Evolutionary conservation across 371 early-diverging fungal genomes (phyloP).

Genomic region (Lichtheimia ornata): DNA sequence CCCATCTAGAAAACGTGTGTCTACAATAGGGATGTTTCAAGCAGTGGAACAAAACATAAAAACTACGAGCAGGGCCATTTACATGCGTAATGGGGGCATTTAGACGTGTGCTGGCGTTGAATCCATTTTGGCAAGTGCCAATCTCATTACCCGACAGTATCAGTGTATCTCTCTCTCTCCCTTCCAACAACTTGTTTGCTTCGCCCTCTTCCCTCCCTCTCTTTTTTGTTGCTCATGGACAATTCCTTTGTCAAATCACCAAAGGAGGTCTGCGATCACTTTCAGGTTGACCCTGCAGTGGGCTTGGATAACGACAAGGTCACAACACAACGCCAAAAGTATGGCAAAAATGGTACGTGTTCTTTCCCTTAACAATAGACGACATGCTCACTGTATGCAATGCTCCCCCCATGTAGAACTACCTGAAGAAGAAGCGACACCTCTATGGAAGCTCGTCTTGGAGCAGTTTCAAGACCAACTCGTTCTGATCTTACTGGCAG

Average conservation of each 20-base stretch:
- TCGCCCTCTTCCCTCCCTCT: slow-evolving; percentile 6
- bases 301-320: slow-evolving; percentile 70
- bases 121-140: neutral
- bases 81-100: neutral
- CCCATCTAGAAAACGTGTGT: neutral
- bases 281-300: slow-evolving; percentile 57
- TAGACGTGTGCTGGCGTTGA: neutral
- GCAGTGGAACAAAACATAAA: neutral
- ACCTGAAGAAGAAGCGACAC: slow-evolving; percentile 84
- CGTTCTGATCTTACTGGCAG: slow-evolving; percentile 89
- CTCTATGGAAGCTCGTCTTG: slow-evolving; percentile 88
- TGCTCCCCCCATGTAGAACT: slow-evolving; percentile 49
- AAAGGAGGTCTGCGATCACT: slow-evolving; percentile 66
- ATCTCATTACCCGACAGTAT: neutral
- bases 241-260: slow-evolving; percentile 64
- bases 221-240: slow-evolving; percentile 51
- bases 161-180: neutral
- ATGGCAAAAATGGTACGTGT: slow-evolving; percentile 76
- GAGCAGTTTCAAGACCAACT: slow-evolving; percentile 98
- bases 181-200: neutral
- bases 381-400: neutral
- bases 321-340: slow-evolving; percentile 49
- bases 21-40: neutral
- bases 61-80: neutral
- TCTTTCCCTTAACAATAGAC: neutral